Base-by-base conservation (phyloP, 345 rosid genomes). In the Rhodomyrtus tomentosa region DNA sequence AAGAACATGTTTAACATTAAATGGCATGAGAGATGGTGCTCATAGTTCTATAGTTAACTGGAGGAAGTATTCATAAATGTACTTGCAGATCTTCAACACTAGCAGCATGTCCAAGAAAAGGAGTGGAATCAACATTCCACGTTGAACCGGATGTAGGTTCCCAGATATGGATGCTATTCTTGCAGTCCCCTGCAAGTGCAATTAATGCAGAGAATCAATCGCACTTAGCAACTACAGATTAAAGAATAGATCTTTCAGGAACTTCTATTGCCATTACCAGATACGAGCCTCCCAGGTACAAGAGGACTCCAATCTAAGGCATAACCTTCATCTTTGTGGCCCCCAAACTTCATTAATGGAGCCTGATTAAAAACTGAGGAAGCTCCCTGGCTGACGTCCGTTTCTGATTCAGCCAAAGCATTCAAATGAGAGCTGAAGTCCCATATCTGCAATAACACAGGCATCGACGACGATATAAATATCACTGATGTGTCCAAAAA, bases 1-100 rank as follows among this genome's bases (percentile, higher is more conserved):
- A 73, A 49, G 84, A 81, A 84, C 85, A 53, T 72, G 32, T 81
- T 36, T 50, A 36, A 80, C 81, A 68, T 11, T 55, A 81, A 72
- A 86, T 38, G 36, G 45, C 24, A 68, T 68, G 76, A 68, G 20
- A 68, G 24, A 12, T 32, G 76, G 24, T 68, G 76, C 76, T 68
- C 45, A 68, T 32, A 68, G 22, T 68, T 68, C 74, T 62, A 20
- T 62, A 62, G 10, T 32, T 32, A 62, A 62, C 24, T 32, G 76
- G 24, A 68, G 76, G 22, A 68, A 68, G 45, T 68, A 22, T 32
- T 68, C 11, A 68, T 68, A 32, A 36, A 80, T 27, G 2, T 87
- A 95, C 99, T 85, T 97, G 99, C 86, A 97, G 84, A 88, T 97
- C 99, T 91, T 97, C 99, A 50, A 96, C 97, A 81, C 98, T 97